Conservation (phyloP, 2,329 filamentous ascomycete species). For the Trichoderma polysporum region DNA sequence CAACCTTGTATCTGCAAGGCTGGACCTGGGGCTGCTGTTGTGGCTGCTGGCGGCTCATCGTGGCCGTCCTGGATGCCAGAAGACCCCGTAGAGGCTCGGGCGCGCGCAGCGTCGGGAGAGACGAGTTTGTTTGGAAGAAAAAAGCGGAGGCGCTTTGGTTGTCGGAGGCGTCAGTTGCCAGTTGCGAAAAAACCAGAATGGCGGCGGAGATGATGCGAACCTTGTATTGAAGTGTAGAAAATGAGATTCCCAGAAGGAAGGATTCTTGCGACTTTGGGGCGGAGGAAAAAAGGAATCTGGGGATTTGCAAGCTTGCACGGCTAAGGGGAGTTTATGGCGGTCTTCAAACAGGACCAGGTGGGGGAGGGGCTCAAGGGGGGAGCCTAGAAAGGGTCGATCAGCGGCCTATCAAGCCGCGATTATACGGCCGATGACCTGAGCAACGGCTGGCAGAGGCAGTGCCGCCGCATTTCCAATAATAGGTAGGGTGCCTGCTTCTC, state of each 20-base stretch:
- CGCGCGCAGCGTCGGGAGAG: neutral
- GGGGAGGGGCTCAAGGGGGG: slow-evolving; percentile 16
- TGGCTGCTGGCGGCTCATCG: slow-evolving; percentile 31
- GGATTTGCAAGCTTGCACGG: neutral
- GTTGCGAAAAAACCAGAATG: neutral
- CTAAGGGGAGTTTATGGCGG: slow-evolving; percentile 17
- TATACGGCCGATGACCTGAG: slow-evolving; percentile 8
- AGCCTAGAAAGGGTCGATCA: neutral
- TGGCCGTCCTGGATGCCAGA: neutral
- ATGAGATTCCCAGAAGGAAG: neutral
- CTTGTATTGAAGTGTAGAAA: neutral
- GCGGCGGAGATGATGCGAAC: neutral
- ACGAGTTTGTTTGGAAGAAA: neutral
- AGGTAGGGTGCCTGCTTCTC: too few relatives aligned
- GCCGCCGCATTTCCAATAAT: neutral
- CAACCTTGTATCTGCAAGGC: slow-evolving; percentile 97
- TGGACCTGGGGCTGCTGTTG: slow-evolving; percentile 65
- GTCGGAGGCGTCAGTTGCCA: neutral
- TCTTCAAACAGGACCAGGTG: slow-evolving; percentile 11
- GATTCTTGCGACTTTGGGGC: neutral
- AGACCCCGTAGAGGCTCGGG: neutral
- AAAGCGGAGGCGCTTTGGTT: neutral
- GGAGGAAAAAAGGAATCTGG: neutral
- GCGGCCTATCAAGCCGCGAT: slow-evolving; percentile 3
- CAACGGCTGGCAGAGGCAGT: neutral